phyloP scores from a whole-genome alignment of 352 stramenopile species.

The Globisporangium sylvaticum region DNA sequence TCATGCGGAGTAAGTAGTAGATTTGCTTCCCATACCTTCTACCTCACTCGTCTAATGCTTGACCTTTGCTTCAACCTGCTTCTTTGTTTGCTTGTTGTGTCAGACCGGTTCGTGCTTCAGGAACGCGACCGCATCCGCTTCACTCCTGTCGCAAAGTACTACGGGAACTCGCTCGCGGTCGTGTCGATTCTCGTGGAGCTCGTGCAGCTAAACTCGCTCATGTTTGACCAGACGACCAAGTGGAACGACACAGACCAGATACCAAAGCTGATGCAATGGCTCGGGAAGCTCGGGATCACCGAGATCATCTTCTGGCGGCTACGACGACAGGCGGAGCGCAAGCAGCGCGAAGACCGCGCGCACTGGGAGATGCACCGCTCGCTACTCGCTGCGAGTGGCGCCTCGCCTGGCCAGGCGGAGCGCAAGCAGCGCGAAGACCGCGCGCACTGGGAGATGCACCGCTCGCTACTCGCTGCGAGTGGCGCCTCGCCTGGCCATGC shows the following conservation, averaged over 20 bases:
- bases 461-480: constrained; percentile 7
- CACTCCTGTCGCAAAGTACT: constrained; percentile 39
- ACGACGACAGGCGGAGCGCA: constrained; percentile 17
- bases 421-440: constrained; percentile 10
- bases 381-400: constrained; percentile 4
- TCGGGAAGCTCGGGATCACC: constrained; percentile 35
- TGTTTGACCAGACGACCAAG: constrained; percentile 50
- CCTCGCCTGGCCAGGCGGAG: too few relatives aligned
- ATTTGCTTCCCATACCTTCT: neutral
- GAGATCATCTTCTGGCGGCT: constrained; percentile 27
- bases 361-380: constrained; percentile 16
- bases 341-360: constrained; percentile 16
- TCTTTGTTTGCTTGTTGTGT: neutral
- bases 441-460: constrained; percentile 17
- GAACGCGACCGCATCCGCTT: constrained; percentile 50
- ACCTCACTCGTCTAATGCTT: neutral
- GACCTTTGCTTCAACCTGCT: neutral
- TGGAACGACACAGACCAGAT: constrained; percentile 47
- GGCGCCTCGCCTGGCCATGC: neutral
- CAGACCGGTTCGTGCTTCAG: constrained; percentile 53
- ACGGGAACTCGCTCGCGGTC: constrained; percentile 44
- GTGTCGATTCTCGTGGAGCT: constrained; percentile 40
- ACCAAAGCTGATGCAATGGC: constrained; percentile 34
- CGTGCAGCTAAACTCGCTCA: constrained; percentile 59
- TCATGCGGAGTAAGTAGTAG: constrained; percentile 27